Conservation (phyloP, 2,329 filamentous ascomycete genomes). For the Conoideocrella luteorostrata region DNA sequence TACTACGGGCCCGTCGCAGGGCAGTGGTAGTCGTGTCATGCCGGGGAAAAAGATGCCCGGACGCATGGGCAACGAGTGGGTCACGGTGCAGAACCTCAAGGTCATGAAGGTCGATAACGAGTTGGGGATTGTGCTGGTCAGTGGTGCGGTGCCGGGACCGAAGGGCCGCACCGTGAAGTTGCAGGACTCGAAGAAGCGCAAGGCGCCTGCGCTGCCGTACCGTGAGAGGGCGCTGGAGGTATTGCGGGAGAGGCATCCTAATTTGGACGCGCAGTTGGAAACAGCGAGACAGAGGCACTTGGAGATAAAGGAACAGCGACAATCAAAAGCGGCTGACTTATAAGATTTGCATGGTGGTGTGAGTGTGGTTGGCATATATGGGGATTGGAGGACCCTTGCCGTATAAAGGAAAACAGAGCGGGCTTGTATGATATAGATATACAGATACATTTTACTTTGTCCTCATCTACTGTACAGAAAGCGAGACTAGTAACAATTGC, state of each 20-base stretch:
- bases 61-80: constrained; percentile 83
- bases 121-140: constrained; percentile 82
- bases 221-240: constrained; percentile 38
- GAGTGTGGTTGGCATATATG: too few species aligned
- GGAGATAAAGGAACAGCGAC: constrained; percentile 45
- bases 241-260: constrained; percentile 40
- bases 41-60: constrained; percentile 98
- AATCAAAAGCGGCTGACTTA: constrained; percentile 19
- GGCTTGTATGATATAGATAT: too few species aligned
- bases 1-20: constrained; percentile 82
- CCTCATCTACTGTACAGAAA: too few species aligned
- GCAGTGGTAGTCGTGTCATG: constrained; percentile 82
- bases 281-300: constrained; percentile 44
- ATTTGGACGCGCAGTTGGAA: constrained; percentile 39
- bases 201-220: constrained; percentile 43
- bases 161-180: constrained; percentile 80
- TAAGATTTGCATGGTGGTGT: constrained; percentile 18
- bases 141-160: constrained; percentile 79
- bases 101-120: constrained; percentile 82
- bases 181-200: constrained; percentile 86
- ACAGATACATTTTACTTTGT: too few species aligned
- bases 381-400: too few species aligned
- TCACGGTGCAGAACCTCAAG: constrained; percentile 86
- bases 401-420: too few species aligned
- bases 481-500: too few species aligned